Base-by-base conservation (phyloP, 1,139 yeast genomes). In the Pichia sp. region DNA sequence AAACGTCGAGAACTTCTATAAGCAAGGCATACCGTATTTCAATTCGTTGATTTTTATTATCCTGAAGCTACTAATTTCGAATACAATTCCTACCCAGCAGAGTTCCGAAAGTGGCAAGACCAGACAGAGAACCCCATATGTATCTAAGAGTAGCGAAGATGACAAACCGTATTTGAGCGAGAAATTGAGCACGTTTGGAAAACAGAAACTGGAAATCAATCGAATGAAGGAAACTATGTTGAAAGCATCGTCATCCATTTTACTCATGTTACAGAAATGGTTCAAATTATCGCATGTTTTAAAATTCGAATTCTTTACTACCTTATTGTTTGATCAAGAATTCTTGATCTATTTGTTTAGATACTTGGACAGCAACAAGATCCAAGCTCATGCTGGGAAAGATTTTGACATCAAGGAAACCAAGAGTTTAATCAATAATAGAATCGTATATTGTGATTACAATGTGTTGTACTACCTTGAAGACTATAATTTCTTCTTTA, bases 251-350 rank as follows among this genome's bases (percentile, higher is more conserved):
- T 75, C 86, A 1, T 79, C 81, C 2, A 77, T 83, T 1, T 56
- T 90, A 1, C 63, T 73, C 6, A 62, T 80, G 19, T 67, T 93
- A 32, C 68, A 85, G 38, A 78, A 78, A 62, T 93, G 98, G 97
- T 85, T 90, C 67, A 87, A 87, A 64, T 70, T 78, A 10, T 85
- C 83, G 52, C 96, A 93, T 68, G 73, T 90, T 1, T 70, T 90
- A 61, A 92, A 92, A 67, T 84, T 79, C 66, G 95, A 90, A 67
- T 88, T 85, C 64, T 72, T 93, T 13, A 71, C 86, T 1, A 80
- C 90, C 0, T 67, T 93, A 30, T 67, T 93, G 42, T 87, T 87
- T 68, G 99, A 95, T 67, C 64, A 67, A 52, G 68, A 66, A 60
- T 61, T 57, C 54, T 61, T 63, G 32, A 51, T 60, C 41, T 55